Conservation (phyloP, 345 rosid genomes). For the Ricinus communis region DNA sequence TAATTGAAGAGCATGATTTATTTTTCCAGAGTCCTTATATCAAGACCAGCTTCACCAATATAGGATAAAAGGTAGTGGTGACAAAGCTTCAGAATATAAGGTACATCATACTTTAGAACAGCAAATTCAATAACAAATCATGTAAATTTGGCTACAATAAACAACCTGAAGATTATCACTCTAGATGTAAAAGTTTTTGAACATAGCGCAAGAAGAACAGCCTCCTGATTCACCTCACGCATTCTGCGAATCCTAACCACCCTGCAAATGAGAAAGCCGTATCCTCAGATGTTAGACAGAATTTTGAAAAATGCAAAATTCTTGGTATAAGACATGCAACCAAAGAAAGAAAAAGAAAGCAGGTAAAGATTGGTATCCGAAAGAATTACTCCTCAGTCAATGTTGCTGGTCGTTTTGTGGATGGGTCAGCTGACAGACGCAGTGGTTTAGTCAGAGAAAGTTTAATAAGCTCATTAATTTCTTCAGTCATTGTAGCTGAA, state of each 20-base stretch:
- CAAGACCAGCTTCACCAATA: background rate
- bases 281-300: conserved; percentile 7
- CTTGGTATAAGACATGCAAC: conserved; percentile 5
- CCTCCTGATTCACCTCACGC: conserved; percentile 88
- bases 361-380: conserved; percentile 4
- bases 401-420: conserved; percentile 81
- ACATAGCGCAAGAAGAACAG: conserved; percentile 92
- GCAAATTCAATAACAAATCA: too few species aligned
- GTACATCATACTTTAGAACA: too few species aligned
- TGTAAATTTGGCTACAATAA: background rate
- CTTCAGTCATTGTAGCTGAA: conserved; percentile 98
- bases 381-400: conserved; percentile 89
- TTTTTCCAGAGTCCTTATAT: background rate
- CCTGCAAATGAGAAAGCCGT: conserved; percentile 43
- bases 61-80: background rate
- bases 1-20: background rate
- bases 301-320: background rate
- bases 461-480: conserved; percentile 84
- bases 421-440: conserved; percentile 95
- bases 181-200: conserved; percentile 77
- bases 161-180: conserved; percentile 90
- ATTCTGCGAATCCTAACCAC: conserved; percentile 90
- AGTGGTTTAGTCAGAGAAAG: conserved; percentile 91
- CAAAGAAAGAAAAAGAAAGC: conserved; percentile 4
- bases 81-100: background rate